phyloP scores from a whole-genome alignment of 495 filamentous ascomycete genomes.

The Hyphodiscus hymeniophilus region DNA sequence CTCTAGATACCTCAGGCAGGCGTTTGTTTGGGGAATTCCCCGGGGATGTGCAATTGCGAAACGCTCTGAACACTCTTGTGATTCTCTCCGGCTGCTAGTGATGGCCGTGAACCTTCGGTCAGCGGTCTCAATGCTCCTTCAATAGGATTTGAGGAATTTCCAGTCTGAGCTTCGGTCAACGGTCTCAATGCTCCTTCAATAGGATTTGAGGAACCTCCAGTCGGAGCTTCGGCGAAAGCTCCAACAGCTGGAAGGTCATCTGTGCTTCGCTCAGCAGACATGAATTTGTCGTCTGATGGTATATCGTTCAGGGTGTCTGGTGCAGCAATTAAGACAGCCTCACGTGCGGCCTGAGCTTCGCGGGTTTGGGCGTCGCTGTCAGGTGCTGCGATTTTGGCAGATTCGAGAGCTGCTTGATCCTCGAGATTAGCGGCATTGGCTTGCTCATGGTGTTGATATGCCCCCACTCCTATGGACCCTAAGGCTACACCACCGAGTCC shows the following conservation, averaged over 20 bases:
- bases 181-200: neutral
- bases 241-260: conserved; percentile 3
- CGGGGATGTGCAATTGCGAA: conserved; percentile 44
- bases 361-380: conserved; percentile 10
- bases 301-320: conserved; percentile 2
- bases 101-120: conserved; percentile 1
- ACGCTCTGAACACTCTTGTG: conserved; percentile 16
- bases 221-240: too few species aligned
- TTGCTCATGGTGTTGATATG: conserved; percentile 11
- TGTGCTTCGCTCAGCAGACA: conserved; percentile 14
- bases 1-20: neutral
- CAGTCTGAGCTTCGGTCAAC: neutral
- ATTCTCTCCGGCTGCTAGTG: conserved; percentile 11
- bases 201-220: neutral
- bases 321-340: conserved; percentile 11
- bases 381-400: conserved; percentile 9
- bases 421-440: conserved; percentile 2
- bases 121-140: neutral
- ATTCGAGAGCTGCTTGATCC: conserved; percentile 11
- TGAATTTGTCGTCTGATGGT: conserved; percentile 8
- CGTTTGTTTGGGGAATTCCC: conserved; percentile 41
- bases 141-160: neutral
- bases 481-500: conserved; percentile 9
- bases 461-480: conserved; percentile 10
- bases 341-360: conserved; percentile 6